Evolutionary conservation across 2,329 filamentous ascomycete genomes (phyloP), one percentile per base, ranked within the genome.

Genomic region (Pseudogymnoascus sp.): DNA sequence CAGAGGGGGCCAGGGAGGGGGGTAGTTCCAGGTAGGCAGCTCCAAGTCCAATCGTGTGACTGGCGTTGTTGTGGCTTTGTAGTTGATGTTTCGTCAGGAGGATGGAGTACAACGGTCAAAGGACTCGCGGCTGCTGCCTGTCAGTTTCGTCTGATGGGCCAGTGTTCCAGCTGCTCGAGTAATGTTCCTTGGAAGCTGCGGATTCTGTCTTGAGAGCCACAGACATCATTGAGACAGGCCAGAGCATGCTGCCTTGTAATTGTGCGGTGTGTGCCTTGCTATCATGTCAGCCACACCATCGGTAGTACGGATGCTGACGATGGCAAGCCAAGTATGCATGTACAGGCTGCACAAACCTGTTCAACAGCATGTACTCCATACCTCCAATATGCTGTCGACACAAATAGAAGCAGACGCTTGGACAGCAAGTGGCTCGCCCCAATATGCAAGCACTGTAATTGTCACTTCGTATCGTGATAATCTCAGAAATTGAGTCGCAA

Each of bases 301-400:
- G 26, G 44, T 31, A 26, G 44, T 50, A 31, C 26, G n/a, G 44
- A 50, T 50, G 26, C 44, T 50, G 44, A 31, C 4, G 44, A 50
- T 17, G 39, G 26, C 13, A 15, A 50, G 26, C 13, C 9, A 50
- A 29, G 40, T 44, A 26, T 39, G 37, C 17, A 10, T 24, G 37
- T 40, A 40, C 39, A 41, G 36, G 17, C 33, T 36, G 10, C 11
- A 36, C 35, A 13, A 13, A 5, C 11, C 29, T 50, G 44, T 50
- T 50, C 44, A 8, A 9, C 26, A 8, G n/a, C 26, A 50, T 47
- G 44, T 50, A 50, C 44, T 31, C 24, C 41, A 47, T 31, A 31
- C n/a, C n/a, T 50, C 44, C 44, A 50, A 50, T 50, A 50, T 50
- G 44, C 44, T 50, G 44, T 50, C 24, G 44, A 50, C 44, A 50